phyloP scores from a whole-genome alignment of 352 stramenopile species.

The Globisporangium paroecandrum region DNA sequence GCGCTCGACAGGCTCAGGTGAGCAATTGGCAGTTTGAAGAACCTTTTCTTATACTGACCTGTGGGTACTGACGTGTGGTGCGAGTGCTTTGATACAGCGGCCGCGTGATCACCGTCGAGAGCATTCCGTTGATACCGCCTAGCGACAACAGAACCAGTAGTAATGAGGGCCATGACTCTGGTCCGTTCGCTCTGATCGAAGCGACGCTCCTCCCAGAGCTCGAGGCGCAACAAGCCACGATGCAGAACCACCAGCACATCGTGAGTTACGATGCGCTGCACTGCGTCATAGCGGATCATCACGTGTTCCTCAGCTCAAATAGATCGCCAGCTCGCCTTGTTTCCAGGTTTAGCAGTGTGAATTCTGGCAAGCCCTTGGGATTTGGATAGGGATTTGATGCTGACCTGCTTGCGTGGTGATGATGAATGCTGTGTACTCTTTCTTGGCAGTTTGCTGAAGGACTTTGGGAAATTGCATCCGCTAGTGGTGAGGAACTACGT shows the following conservation, averaged over 20 bases:
- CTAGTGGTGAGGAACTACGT: slow-evolving; percentile 34
- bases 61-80: background rate
- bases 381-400: no score
- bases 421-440: no score
- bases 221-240: background rate
- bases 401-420: background rate
- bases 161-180: background rate
- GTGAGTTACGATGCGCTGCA: slow-evolving; percentile 8
- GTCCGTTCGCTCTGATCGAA: background rate
- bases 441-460: slow-evolving; percentile 14
- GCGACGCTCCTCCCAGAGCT: slow-evolving; percentile 5
- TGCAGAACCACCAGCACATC: slow-evolving; percentile 1
- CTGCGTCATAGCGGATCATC: background rate
- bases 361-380: background rate
- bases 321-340: background rate
- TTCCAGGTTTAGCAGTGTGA: background rate
- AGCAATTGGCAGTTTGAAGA: background rate
- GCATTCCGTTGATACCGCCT: background rate
- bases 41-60: background rate
- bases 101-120: slow-evolving; percentile 12
- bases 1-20: slow-evolving; percentile 31
- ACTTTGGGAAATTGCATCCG: slow-evolving; percentile 37
- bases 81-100: slow-evolving; percentile 5
- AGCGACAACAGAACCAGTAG: no score
- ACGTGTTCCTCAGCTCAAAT: background rate